Percentiles rank a stretch among this genome's conserved stretches.
Conservation (phyloP, 805 yeast genomes). For the Candida lessepsii region DNA sequence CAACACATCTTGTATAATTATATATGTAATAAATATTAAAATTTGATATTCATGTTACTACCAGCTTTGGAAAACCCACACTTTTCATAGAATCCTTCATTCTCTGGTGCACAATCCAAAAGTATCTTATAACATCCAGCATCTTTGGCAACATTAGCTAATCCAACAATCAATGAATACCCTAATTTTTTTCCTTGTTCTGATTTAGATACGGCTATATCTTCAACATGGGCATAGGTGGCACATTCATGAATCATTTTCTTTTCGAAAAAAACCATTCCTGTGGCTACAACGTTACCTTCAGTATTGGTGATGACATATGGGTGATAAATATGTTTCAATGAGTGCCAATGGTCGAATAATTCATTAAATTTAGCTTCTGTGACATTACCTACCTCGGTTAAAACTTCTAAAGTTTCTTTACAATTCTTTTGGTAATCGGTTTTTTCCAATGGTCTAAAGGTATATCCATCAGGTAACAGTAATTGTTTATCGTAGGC, state of each 20-base stretch:
- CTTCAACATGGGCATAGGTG: conserved; percentile 90
- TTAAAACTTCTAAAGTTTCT: conserved; percentile 62
- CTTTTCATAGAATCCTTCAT: conserved; percentile 82
- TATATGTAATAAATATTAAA: conserved; percentile 6
- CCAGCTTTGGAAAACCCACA: conserved; percentile 75
- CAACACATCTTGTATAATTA: too few relatives aligned
- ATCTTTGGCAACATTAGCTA: conserved; percentile 57
- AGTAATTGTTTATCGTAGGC: conserved; percentile 12
- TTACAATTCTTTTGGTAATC: conserved; percentile 68
- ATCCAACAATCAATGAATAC: conserved; percentile 54
- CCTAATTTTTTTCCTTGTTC: conserved; percentile 90
- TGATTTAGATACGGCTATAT: conserved; percentile 70
- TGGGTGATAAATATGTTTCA: conserved; percentile 58
- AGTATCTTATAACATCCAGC: conserved; percentile 84
- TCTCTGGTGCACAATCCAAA: conserved; percentile 82
- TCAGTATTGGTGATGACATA: conserved; percentile 59
- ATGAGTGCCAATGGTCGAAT: conserved; percentile 56
- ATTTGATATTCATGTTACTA: conserved; percentile 51
- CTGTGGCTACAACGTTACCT: conserved; percentile 73
- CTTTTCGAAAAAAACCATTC: conserved; percentile 74
- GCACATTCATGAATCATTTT: conserved; percentile 86
- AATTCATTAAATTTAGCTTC: conserved; percentile 47
- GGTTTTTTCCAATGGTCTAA: conserved; percentile 52
- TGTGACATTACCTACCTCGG: conserved; percentile 78
- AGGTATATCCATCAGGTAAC: conserved; percentile 64